These are phyloP conservation scores for Cornus controversa DNA, from an alignment of 148 eudicot species.

Conservation along the genomic window DNA sequence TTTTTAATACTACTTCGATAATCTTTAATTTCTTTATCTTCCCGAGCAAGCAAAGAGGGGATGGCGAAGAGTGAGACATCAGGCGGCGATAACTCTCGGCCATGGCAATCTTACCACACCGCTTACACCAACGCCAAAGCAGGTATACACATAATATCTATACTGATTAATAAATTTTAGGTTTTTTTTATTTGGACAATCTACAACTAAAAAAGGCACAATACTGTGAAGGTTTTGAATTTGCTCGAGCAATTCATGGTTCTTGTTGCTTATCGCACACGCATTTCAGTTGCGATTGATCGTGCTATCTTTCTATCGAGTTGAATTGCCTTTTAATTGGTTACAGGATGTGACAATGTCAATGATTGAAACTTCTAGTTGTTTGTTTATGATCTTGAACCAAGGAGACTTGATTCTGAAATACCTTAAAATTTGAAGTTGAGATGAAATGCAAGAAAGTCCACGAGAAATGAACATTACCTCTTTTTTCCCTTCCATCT, in stretches of 20 bases:
- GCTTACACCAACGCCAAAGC: conserved; percentile 95
- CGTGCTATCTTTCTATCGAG: neutral
- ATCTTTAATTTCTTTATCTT: neutral
- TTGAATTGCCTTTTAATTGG: neutral
- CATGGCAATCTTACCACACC: conserved; percentile 94
- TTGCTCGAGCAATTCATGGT: neutral
- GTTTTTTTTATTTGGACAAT: neutral
- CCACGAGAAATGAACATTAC: neutral
- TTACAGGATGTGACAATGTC: neutral
- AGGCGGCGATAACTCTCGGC: conserved; percentile 38
- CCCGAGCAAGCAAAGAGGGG: neutral
- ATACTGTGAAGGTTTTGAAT: neutral
- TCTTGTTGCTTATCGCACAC: neutral
- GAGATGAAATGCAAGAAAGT: neutral
- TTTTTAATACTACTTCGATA: neutral
- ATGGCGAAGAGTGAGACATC: conserved; percentile 42
- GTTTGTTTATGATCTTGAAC: conserved; percentile 3
- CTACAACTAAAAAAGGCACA: neutral
- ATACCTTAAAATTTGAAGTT: neutral
- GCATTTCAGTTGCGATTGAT: neutral
- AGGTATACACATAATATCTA: conserved; percentile 34
- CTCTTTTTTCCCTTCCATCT: neutral
- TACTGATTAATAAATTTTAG: conserved; percentile 15
- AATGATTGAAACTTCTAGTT: neutral
- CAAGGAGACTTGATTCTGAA: neutral